Evolutionary conservation across 225 moss, liverwort and hornwort species (phyloP).

Genomic region (Neckera pumila): DNA sequence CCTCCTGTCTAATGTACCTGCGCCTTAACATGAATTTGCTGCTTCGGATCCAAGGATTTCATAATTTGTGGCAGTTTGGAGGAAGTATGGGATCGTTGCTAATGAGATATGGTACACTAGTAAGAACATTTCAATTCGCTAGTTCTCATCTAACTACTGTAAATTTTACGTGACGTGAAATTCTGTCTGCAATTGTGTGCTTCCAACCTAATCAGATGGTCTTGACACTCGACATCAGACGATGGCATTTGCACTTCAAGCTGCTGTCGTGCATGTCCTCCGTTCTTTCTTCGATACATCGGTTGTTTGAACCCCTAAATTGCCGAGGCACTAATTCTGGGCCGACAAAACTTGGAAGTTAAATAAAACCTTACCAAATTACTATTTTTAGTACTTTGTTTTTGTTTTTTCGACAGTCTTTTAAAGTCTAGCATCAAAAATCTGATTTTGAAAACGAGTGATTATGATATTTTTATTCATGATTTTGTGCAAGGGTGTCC

Average conservation of each 20-base stretch:
- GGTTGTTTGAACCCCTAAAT: background rate
- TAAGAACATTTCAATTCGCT: background rate
- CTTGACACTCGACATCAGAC: background rate
- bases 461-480: too few relatives aligned
- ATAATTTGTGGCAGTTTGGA: background rate
- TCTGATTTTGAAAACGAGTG: too few relatives aligned
- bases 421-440: background rate
- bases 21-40: conserved; percentile 7
- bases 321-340: too few relatives aligned
- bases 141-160: background rate
- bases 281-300: background rate
- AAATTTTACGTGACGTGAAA: background rate
- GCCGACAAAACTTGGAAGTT: too few relatives aligned
- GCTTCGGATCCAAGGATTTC: background rate
- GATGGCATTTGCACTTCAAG: background rate
- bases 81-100: background rate
- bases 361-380: too few relatives aligned
- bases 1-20: conserved; percentile 8
- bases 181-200: background rate
- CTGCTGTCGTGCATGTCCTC: background rate
- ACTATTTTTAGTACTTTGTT: too few relatives aligned
- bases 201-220: background rate
- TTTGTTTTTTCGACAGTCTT: too few relatives aligned
- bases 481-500: too few relatives aligned
- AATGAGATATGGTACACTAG: background rate